phyloP scores from a whole-genome alignment of 2,329 filamentous ascomycete genomes.

The Penicillium digitatum region DNA sequence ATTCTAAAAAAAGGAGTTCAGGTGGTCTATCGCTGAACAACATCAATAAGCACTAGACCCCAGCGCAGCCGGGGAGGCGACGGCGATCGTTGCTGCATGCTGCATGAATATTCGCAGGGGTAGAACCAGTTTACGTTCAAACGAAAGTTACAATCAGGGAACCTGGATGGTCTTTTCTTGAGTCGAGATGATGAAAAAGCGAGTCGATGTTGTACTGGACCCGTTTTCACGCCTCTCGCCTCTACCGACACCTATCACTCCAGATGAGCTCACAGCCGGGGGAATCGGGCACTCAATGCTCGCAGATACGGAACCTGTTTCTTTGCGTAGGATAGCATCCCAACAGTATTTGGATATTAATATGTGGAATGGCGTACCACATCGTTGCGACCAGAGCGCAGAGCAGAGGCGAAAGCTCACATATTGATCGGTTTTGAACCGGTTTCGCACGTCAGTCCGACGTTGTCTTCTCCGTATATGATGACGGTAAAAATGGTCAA shows the following conservation, averaged over 20 bases:
- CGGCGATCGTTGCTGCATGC: background rate
- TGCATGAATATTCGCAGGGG: background rate
- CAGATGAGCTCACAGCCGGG: background rate
- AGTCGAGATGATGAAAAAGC: background rate
- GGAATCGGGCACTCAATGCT: background rate
- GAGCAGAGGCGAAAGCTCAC: no score
- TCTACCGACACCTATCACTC: background rate
- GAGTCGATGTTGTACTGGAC: background rate
- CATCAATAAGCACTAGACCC: background rate
- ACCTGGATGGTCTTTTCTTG: background rate
- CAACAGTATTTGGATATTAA: background rate
- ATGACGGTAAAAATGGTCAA: background rate
- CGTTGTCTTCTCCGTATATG: background rate
- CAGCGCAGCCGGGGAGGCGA: background rate
- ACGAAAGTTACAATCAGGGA: background rate
- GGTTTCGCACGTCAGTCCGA: background rate
- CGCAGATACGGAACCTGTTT: background rate
- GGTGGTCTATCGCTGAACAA: background rate
- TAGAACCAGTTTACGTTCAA: constrained; percentile 1
- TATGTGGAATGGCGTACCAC: background rate
- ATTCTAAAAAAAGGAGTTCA: background rate
- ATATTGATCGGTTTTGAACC: background rate
- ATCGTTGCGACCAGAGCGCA: background rate
- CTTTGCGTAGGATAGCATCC: background rate
- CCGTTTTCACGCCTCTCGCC: background rate